A percentile compares a stretch with the other conserved stretches of the same genome.
These are phyloP conservation scores for Alisma plantagoaquatica DNA, from an alignment of 106 monocot species.

Conservation along the genomic window DNA sequence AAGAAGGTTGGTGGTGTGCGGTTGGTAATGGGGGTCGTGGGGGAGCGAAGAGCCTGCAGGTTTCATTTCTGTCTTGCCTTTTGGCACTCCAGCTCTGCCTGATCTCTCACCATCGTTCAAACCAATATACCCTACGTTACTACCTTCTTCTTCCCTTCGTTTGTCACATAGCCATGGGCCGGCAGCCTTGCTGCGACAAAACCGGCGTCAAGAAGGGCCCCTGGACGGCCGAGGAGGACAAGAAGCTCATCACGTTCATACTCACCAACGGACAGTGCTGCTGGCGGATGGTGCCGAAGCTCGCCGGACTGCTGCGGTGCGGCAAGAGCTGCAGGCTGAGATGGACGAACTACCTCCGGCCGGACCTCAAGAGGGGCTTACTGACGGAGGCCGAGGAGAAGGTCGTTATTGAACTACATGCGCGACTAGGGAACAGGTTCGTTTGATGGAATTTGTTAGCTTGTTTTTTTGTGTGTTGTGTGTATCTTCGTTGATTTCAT, in stretches of 20 bases:
- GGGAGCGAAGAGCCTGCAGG: no score
- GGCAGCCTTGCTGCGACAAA: constrained; percentile 77
- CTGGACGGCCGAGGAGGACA: constrained; percentile 74
- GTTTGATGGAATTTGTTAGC: no score
- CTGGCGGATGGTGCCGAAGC: constrained; percentile 72
- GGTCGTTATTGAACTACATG: constrained; percentile 74
- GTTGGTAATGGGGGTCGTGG: no score
- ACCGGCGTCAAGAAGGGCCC: constrained; percentile 69
- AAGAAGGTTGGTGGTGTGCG: no score
- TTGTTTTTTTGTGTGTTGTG: no score
- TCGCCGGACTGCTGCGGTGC: constrained; percentile 61
- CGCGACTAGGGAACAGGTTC: constrained; percentile 52
- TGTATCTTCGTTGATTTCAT: no score
- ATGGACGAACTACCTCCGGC: constrained; percentile 83
- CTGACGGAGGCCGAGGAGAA: constrained; percentile 65
- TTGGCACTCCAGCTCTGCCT: no score
- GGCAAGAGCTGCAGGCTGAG: constrained; percentile 69
- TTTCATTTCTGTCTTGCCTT: no score
- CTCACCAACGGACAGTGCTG: constrained; percentile 59
- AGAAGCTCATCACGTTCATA: constrained; percentile 56
- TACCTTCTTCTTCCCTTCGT: no score
- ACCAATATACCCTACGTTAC: no score
- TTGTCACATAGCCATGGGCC: constrained; percentile 65
- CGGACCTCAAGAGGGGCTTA: constrained; percentile 76
- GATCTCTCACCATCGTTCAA: no score